phyloP scores from a whole-genome alignment of 73 alveolate species.

The Paramecium bursaria region DNA sequence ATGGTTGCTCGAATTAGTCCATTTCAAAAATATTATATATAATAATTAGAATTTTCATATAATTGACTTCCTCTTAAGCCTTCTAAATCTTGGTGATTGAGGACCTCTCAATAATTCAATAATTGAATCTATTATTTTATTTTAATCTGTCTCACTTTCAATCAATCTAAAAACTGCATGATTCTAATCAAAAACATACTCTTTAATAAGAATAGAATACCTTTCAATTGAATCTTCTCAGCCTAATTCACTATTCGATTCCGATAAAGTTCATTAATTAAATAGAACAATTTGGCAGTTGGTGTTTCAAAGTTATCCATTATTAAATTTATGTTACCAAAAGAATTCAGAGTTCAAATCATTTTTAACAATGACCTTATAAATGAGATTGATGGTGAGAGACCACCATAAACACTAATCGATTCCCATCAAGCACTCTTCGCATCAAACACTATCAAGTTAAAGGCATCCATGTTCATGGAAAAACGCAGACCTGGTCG shows the following conservation, averaged over 20 bases:
- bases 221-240: no score
- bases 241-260: no score
- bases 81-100: not conserved
- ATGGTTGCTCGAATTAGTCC: not conserved
- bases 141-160: not conserved
- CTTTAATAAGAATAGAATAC: no score
- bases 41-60: no score
- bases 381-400: conserved; percentile 48
- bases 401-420: conserved; percentile 29
- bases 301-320: no score
- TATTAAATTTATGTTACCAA: not conserved
- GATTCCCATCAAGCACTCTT: not conserved
- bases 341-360: conserved; percentile 17
- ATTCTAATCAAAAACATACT: not conserved
- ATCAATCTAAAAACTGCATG: not conserved
- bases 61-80: not conserved
- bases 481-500: conserved; percentile 54
- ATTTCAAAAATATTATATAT: no score
- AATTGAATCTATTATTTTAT: not conserved
- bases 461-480: conserved; percentile 45
- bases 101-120: not conserved
- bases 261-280: no score
- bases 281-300: no score
- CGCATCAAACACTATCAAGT: conserved; percentile 10
- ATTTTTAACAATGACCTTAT: conserved; percentile 31